phyloP scores from a whole-genome alignment of 2,329 filamentous ascomycete genomes.

The Calycina marina region DNA sequence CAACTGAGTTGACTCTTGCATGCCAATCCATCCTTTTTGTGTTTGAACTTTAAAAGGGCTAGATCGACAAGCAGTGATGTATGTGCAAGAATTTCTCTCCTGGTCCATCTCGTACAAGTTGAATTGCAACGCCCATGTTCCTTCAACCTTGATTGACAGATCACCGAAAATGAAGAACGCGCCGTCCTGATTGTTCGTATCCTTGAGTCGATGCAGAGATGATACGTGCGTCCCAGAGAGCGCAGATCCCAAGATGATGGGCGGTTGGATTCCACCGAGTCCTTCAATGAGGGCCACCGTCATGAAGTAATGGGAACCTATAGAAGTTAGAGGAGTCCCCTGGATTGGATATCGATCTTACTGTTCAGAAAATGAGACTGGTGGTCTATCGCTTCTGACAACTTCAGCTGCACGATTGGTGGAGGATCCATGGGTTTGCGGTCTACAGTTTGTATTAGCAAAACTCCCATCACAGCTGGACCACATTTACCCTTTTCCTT shows the following conservation, averaged over 20 bases:
- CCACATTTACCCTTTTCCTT: constrained; percentile 54
- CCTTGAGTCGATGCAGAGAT: constrained; percentile 69
- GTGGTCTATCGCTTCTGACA: constrained; percentile 31
- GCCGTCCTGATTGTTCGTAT: constrained; percentile 61
- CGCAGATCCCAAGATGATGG: constrained; percentile 30
- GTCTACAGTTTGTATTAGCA: constrained; percentile 31
- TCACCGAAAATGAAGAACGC: constrained; percentile 89
- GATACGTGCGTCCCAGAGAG: constrained; percentile 63
- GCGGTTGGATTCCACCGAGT: constrained; percentile 27
- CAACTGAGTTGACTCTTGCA: constrained; percentile 68
- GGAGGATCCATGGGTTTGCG: constrained; percentile 82
- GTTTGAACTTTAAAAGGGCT: constrained; percentile 52
- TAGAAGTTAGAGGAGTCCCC: constrained; percentile 5
- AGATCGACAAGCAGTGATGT: constrained; percentile 33
- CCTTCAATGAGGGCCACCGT: constrained; percentile 28
- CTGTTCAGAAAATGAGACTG: constrained; percentile 38
- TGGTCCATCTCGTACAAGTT: constrained; percentile 56
- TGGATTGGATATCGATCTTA: constrained; percentile 26
- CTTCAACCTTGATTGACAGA: constrained; percentile 62
- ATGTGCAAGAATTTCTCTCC: constrained; percentile 18
- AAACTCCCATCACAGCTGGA: constrained; percentile 1
- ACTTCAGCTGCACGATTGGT: constrained; percentile 61
- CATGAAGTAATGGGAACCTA: constrained; percentile 35
- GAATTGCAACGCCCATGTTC: constrained; percentile 60
- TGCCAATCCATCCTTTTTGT: constrained; percentile 61